A percentile compares a stretch with the other conserved stretches of the same genome.
Conservation (phyloP, 371 early-diverging fungal genomes). For the Zopfochytrium polystomum region DNA sequence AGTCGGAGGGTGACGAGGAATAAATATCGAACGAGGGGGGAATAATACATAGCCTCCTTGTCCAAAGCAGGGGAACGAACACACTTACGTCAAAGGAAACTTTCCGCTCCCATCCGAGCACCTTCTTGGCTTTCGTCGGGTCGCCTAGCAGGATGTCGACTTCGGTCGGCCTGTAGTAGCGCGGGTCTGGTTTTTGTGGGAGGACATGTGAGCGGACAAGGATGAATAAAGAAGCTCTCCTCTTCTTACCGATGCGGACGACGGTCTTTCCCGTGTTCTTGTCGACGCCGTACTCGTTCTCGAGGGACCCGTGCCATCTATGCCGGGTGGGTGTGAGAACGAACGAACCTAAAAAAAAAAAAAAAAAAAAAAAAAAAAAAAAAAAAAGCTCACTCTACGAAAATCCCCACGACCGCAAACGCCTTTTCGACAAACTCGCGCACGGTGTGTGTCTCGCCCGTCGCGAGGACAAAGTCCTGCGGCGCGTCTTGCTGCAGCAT, state of each 20-base stretch:
- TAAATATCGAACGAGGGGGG: neutral
- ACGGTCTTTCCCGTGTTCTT: constrained; percentile 62
- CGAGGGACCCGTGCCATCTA: constrained; percentile 75
- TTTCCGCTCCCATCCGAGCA: constrained; percentile 69
- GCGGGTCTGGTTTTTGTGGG: constrained; percentile 65
- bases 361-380: neutral
- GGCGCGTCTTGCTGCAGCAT: constrained; percentile 80
- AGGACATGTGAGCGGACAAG: no score
- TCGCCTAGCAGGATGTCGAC: constrained; percentile 79
- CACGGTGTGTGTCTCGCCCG: constrained; percentile 83
- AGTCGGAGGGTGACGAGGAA: no score
- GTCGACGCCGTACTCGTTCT: constrained; percentile 69
- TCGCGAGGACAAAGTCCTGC: constrained; percentile 80
- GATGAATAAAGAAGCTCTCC: neutral
- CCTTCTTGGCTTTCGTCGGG: constrained; percentile 69
- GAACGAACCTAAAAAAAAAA: neutral
- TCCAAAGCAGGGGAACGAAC: neutral
- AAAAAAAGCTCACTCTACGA: constrained; percentile 46
- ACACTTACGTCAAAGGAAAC: constrained; percentile 61
- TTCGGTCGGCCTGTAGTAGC: constrained; percentile 84
- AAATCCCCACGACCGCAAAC: constrained; percentile 65
- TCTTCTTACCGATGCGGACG: constrained; percentile 24
- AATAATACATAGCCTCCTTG: no score
- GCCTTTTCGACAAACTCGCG: constrained; percentile 78
- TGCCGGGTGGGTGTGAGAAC: neutral